phyloP scores from a whole-genome alignment of 2,329 filamentous ascomycete species.

The Xylaria sp. region DNA sequence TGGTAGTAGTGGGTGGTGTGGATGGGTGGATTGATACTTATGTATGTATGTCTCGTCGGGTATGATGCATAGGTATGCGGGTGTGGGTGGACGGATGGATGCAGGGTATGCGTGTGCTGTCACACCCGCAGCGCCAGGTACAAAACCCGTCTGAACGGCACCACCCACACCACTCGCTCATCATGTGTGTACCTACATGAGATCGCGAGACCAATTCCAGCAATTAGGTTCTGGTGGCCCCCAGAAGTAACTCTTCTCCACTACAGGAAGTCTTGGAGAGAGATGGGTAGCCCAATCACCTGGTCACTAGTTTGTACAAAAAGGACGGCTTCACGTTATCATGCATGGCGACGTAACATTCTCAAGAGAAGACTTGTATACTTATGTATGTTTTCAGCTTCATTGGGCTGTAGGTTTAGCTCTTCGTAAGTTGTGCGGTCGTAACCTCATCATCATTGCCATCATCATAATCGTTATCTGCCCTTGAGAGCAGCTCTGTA shows the following conservation, averaged over 20 bases:
- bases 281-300: neutral
- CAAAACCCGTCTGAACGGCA: constrained; percentile 35
- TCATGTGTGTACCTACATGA: constrained; percentile 31
- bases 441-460: constrained; percentile 46
- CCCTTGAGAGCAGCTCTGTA: constrained; percentile 46
- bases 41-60: constrained; percentile 26
- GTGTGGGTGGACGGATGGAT: constrained; percentile 36
- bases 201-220: constrained; percentile 20
- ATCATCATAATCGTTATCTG: constrained; percentile 45
- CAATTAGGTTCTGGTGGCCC: constrained; percentile 18
- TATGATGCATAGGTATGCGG: constrained; percentile 30
- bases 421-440: constrained; percentile 44
- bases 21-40: constrained; percentile 35
- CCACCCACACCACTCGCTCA: constrained; percentile 35
- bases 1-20: constrained; percentile 29
- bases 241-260: constrained; percentile 20
- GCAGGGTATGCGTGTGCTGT: constrained; percentile 34
- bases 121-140: constrained; percentile 36
- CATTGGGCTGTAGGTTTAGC: constrained; percentile 31
- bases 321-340: neutral
- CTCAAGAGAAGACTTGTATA: constrained; percentile 30
- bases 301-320: neutral
- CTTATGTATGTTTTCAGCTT: constrained; percentile 29
- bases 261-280: neutral
- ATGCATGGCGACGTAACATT: constrained; percentile 3